Evolutionary conservation across 129 eudicot species (phyloP).

Genomic region (Arctium minus): DNA sequence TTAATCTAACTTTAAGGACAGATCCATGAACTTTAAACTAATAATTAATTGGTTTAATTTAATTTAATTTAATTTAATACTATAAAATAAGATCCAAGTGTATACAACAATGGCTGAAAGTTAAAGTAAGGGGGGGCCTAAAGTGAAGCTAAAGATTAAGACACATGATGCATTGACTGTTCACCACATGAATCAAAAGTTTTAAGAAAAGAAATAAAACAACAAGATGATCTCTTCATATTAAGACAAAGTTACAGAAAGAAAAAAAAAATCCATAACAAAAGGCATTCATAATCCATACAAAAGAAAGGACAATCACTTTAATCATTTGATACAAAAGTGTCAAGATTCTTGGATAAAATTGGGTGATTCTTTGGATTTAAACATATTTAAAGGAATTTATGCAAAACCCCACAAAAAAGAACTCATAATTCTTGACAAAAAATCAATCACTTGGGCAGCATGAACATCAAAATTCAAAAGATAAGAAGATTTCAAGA

Average conservation of each 20-base stretch:
- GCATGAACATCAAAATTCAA: slow-evolving; percentile 2
- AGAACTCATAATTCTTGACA: background rate
- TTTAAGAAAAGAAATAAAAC: slow-evolving; percentile 14
- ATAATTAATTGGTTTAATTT: slow-evolving; percentile 9
- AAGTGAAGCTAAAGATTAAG: slow-evolving; percentile 51
- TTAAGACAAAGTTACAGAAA: slow-evolving; percentile 47
- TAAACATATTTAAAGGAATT: slow-evolving; percentile 6
- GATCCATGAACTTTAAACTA: slow-evolving; percentile 40
- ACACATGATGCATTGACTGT: slow-evolving; percentile 51
- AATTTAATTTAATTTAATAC: background rate
- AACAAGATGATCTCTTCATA: slow-evolving; percentile 13
- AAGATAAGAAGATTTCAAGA: slow-evolving; percentile 2
- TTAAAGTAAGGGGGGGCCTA: slow-evolving; percentile 52
- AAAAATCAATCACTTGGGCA: background rate
- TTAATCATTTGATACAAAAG: slow-evolving; percentile 34
- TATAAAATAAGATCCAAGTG: slow-evolving; percentile 20
- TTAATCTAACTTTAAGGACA: slow-evolving; percentile 37
- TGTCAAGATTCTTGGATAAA: slow-evolving; percentile 24
- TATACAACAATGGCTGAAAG: slow-evolving; percentile 38
- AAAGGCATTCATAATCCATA: slow-evolving; percentile 30
- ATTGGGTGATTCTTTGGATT: slow-evolving; percentile 9
- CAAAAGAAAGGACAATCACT: slow-evolving; percentile 39
- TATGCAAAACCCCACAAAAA: slow-evolving; percentile 9
- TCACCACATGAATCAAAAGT: slow-evolving; percentile 23
- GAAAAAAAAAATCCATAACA: slow-evolving; percentile 15